These are phyloP conservation scores for Phytophthora idaei DNA, from an alignment of 352 stramenopile genomes.

Conservation along the genomic window DNA sequence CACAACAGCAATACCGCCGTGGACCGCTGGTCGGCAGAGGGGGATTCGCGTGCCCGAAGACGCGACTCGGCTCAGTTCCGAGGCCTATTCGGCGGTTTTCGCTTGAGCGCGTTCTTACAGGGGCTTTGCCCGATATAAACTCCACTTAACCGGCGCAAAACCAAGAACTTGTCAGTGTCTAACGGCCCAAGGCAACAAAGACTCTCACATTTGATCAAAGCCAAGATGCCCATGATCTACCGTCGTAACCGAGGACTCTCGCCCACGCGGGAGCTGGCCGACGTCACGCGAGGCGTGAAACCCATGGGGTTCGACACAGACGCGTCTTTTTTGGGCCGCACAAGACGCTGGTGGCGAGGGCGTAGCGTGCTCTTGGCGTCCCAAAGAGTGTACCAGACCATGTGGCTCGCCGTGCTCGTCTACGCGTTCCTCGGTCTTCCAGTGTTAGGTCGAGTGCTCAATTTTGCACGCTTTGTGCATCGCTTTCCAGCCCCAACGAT, in stretches of 20 bases:
- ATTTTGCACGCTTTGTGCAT: slow-evolving; percentile 64
- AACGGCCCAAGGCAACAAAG: slow-evolving; percentile 12
- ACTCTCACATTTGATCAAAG: slow-evolving; percentile 9
- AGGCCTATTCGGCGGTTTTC: slow-evolving; percentile 1
- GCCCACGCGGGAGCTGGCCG: slow-evolving; percentile 30
- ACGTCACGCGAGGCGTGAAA: slow-evolving; percentile 30
- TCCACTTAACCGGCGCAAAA: slow-evolving; percentile 8
- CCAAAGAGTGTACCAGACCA: slow-evolving; percentile 58
- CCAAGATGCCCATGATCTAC: slow-evolving; percentile 64
- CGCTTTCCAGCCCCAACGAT: slow-evolving; percentile 55
- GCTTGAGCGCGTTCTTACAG: background rate
- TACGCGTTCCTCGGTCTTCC: slow-evolving; percentile 73
- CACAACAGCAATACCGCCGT: slow-evolving; percentile 32
- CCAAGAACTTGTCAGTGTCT: background rate
- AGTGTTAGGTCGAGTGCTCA: slow-evolving; percentile 64
- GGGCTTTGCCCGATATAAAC: slow-evolving; percentile 5
- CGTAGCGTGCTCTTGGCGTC: slow-evolving; percentile 34
- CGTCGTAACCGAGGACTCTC: slow-evolving; percentile 53
- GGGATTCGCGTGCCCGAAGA: slow-evolving; percentile 6
- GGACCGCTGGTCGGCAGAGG: slow-evolving; percentile 22
- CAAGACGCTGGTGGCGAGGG: slow-evolving; percentile 37
- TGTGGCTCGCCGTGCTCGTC: slow-evolving; percentile 70
- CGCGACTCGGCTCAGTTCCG: slow-evolving; percentile 9
- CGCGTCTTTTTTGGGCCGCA: slow-evolving; percentile 29
- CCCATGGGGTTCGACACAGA: slow-evolving; percentile 24